Base-by-base conservation (phyloP, 2,329 filamentous ascomycete species). In the Graphilbum sp. region DNA sequence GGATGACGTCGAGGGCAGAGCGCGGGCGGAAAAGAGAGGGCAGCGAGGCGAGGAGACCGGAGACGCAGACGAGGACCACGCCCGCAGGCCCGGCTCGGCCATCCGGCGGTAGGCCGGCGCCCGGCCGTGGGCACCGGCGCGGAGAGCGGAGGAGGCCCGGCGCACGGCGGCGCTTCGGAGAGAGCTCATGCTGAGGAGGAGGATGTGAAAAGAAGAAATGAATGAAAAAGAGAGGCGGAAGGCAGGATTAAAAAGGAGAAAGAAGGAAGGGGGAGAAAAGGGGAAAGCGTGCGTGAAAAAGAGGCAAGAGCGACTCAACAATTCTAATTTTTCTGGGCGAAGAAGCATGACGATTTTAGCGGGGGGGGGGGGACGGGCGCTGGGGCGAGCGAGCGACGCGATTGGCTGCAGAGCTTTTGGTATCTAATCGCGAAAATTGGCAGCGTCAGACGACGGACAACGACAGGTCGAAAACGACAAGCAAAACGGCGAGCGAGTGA, bases 21-120 rank as follows among this genome's bases (percentile, higher is more conserved):
- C 31, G n/a, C 13, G 27, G 15, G 27, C 27, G 27, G 27, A 5
- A n/a, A 29, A n/a, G 15, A 29, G 27, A n/a, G 27, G 27, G 7
- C 7, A 10, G 12, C 19, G 16, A 4, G 31, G 47, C 48, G 45
- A 49, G 46, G 49, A 50, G 32, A 47, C 44, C 41, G 46, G 46
- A 49, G 34, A 42, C 32, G 24, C 34, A 32, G 23, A 29, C 36
- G 33, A 45, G 41, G 37, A 25, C 34, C 25, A 21, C 33, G 33
- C 38, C 41, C 31, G 32, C 13, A 44, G 40, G 11, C 40, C 25
- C 17, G 37, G 36, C 31, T 42, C 50, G 12, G 54, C 57, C 39
- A 58, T 36, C 56, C 65, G 60, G 50, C 60, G 55, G 46, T 63
- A 65, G 18, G 64, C 61, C 40, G 64, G 63, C 38, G 62, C 60